phyloP scores from a whole-genome alignment of 768 basidiomycete genomes.

The Tricholoma saponaceum region DNA sequence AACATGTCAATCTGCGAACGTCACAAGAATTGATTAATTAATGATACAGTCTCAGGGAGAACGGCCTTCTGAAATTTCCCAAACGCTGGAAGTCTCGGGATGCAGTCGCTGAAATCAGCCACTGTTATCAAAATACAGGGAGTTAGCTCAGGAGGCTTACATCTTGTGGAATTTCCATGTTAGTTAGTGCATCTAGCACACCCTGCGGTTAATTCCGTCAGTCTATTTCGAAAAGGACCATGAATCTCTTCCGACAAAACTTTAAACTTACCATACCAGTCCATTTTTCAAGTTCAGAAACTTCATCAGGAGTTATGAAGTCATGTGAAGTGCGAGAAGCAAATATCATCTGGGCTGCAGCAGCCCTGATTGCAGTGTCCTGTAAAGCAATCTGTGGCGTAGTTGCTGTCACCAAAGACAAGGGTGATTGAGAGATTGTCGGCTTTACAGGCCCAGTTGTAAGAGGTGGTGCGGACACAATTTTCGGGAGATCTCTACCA shows the following conservation, averaged over 20 bases:
- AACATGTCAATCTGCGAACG: neutral
- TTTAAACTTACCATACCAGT: constrained; percentile 38
- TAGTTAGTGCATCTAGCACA: constrained; percentile 52
- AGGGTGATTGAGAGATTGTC: constrained; percentile 25
- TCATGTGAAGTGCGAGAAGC: constrained; percentile 68
- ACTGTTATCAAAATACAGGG: constrained; percentile 1
- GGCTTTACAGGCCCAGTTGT: constrained; percentile 41
- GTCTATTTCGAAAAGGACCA: constrained; percentile 4
- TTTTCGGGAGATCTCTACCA: constrained; percentile 23
- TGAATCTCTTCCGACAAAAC: neutral
- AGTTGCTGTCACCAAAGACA: constrained; percentile 12
- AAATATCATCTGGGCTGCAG: constrained; percentile 79
- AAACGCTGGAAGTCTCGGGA: constrained; percentile 51
- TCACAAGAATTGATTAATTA: neutral
- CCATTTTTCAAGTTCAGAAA: constrained; percentile 58
- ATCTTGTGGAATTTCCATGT: constrained; percentile 42
- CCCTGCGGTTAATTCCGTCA: constrained; percentile 28
- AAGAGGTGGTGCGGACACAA: constrained; percentile 34
- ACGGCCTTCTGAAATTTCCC: constrained; percentile 31
- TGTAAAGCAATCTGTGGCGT: constrained; percentile 18
- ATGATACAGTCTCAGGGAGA: neutral
- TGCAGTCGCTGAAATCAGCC: constrained; percentile 42
- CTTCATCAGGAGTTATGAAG: constrained; percentile 71
- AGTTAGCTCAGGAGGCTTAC: constrained; percentile 33
- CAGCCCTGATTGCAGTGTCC: constrained; percentile 57